These are phyloP conservation scores for Sporothrix curviconia DNA, from an alignment of 2,329 filamentous ascomycete species.

Conservation along the genomic window DNA sequence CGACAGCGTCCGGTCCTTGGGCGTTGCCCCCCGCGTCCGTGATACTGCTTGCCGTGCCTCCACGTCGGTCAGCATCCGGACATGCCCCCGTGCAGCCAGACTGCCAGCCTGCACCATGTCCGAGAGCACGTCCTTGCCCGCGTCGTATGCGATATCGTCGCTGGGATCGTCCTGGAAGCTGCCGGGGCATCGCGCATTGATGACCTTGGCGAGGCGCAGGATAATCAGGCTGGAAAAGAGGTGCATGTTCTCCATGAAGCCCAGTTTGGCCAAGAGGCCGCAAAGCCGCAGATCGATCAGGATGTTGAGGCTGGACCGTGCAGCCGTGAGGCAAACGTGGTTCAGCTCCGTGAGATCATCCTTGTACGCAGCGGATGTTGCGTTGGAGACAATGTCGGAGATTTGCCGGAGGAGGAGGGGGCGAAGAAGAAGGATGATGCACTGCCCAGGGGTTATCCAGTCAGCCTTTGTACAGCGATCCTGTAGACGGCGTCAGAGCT, in stretches of 20 bases:
- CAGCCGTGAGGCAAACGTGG: neutral
- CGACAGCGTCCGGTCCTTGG: neutral
- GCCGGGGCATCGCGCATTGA: neutral
- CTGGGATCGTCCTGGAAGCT: neutral
- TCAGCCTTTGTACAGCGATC: neutral
- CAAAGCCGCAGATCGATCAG: neutral
- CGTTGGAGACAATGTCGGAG: neutral
- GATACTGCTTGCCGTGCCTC: constrained; percentile 3
- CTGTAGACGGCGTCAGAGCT: neutral
- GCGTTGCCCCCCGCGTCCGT: neutral
- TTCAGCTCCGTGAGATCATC: neutral
- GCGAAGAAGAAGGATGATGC: constrained; percentile 9
- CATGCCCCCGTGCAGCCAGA: constrained; percentile 5
- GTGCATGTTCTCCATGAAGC: constrained; percentile 14
- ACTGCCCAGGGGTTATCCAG: neutral
- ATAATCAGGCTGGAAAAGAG: constrained; percentile 8
- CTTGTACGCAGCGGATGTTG: neutral
- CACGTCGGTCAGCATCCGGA: constrained; percentile 3
- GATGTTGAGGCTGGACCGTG: neutral
- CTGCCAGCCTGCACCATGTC: constrained; percentile 3
- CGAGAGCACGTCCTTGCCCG: constrained; percentile 1
- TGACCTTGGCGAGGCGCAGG: constrained; percentile 2
- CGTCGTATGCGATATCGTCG: neutral
- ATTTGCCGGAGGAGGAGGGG: constrained; percentile 9
- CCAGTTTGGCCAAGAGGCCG: neutral